Evolutionary conservation across 2,329 filamentous ascomycete genomes (phyloP).

Genomic region (Ceratocystiopsis minuta): DNA sequence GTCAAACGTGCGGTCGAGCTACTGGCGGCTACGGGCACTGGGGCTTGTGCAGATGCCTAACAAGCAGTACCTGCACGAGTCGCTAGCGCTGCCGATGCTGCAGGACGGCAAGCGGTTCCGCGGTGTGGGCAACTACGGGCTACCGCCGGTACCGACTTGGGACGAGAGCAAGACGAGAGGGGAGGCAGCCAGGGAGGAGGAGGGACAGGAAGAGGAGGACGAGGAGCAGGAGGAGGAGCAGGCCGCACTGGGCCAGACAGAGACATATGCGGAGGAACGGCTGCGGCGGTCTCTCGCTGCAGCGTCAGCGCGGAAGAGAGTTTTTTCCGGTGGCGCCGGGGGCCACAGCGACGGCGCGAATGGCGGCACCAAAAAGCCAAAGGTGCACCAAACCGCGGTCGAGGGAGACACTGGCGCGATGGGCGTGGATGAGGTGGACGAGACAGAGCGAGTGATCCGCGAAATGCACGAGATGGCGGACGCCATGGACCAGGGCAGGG

Average conservation of each 20-base stretch:
- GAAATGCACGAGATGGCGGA: conserved; percentile 24
- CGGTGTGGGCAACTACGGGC: conserved; percentile 20
- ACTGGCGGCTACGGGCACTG: conserved; percentile 30
- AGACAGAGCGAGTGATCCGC: conserved; percentile 18
- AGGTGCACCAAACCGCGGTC: background rate
- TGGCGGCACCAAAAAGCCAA: conserved; percentile 3
- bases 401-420: conserved; percentile 1
- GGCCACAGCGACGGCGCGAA: background rate
- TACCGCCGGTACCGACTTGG: conserved; percentile 8
- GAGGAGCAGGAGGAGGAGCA: background rate
- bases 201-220: background rate
- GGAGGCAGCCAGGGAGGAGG: background rate
- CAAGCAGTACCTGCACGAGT: conserved; percentile 24
- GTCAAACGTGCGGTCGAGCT: conserved; percentile 7
- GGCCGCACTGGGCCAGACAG: background rate
- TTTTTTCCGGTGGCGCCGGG: conserved; percentile 1
- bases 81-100: conserved; percentile 23
- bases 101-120: conserved; percentile 21
- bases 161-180: background rate
- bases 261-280: conserved; percentile 4
- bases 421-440: background rate
- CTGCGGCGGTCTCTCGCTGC: background rate
- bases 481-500: conserved; percentile 27
- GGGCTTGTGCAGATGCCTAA: conserved; percentile 16
- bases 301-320: conserved; percentile 2